Base-by-base conservation (phyloP, 1,284 basidiomycete genomes). In the Fomitopsis schrenkii region DNA sequence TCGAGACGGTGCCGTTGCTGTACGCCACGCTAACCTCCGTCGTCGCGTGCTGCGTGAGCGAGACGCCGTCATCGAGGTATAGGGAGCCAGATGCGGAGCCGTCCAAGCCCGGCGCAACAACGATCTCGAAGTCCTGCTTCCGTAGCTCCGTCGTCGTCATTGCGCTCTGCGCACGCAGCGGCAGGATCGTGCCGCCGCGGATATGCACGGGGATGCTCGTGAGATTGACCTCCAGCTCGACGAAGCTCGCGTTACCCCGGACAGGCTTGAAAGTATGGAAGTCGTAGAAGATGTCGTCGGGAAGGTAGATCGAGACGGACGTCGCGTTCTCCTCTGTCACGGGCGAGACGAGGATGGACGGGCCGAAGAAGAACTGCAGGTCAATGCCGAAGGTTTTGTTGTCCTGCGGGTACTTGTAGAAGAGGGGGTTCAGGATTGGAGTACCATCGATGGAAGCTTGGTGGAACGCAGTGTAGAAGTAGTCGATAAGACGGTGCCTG, bases 381-480 rank as follows among this genome's bases (percentile, higher is more conserved):
- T 88, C 87, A 67, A 88, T 82, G 8, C 75, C 68, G 72, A 79
- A 88, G 0, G 87, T 88, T 40, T 76, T 74, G 0, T 73, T 17
- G 68, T 90, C 88, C 62, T 82, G 77, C 5, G 87, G 86, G 68
- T 88, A 90, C 57, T 81, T 80, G 79, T 82, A 88, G 79, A 80
- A 89, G 33, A 89, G 72, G 10, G 87, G 85, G 63, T 83, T 76
- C 44, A 88, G 74, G 30, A 88, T 77, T 2, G 87, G 86, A 1
- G 85, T 84, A 15, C 87, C 88, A 65, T 85, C 82, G n/a, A 75
- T 58, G 59, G 77, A 74, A 14, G 85, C 83, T 56, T 80, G 70
- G 71, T 90, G 87, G 76, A 90, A 82, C 2, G 85, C 80, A 4
- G 88, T 90, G 74, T 90, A 90, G 62, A 90, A 72, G 75, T 91